Evolutionary conservation across 345 rosid genomes (phyloP).

Genomic region (Rubroshorea leprosula): DNA sequence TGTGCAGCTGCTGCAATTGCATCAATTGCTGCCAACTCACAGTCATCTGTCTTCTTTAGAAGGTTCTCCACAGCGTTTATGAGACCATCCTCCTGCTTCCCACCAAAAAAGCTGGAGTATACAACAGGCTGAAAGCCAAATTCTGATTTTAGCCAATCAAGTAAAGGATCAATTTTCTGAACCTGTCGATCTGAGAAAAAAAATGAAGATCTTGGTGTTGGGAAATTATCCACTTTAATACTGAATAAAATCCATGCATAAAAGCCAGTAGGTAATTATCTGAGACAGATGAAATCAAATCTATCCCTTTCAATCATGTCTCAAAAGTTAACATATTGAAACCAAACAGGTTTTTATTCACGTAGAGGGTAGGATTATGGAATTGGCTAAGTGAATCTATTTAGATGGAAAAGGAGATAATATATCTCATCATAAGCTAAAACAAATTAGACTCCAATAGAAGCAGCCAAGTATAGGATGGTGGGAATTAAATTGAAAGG

Average conservation of each 20-base stretch:
- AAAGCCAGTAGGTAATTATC: too few relatives aligned
- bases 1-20: conserved; percentile 87
- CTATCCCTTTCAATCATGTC: too few relatives aligned
- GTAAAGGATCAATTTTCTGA: conserved; percentile 88
- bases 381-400: too few relatives aligned
- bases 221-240: neutral
- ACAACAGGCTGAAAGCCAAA: conserved; percentile 73
- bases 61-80: conserved; percentile 56
- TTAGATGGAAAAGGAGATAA: too few relatives aligned
- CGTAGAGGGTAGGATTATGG: too few relatives aligned
- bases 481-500: too few relatives aligned
- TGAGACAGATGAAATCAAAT: too few relatives aligned
- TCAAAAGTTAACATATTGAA: too few relatives aligned
- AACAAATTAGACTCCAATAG: too few relatives aligned
- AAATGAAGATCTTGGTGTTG: conserved; percentile 4
- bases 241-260: neutral
- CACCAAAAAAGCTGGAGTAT: conserved; percentile 76
- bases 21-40: conserved; percentile 86
- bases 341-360: too few relatives aligned
- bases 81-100: conserved; percentile 79
- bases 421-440: neutral
- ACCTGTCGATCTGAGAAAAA: conserved; percentile 68
- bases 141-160: conserved; percentile 76
- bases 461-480: too few relatives aligned
- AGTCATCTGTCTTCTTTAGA: conserved; percentile 56